These are phyloP conservation scores for Aspergillus mulundensis DNA, from an alignment of 495 filamentous ascomycete genomes.

Conservation along the genomic window DNA sequence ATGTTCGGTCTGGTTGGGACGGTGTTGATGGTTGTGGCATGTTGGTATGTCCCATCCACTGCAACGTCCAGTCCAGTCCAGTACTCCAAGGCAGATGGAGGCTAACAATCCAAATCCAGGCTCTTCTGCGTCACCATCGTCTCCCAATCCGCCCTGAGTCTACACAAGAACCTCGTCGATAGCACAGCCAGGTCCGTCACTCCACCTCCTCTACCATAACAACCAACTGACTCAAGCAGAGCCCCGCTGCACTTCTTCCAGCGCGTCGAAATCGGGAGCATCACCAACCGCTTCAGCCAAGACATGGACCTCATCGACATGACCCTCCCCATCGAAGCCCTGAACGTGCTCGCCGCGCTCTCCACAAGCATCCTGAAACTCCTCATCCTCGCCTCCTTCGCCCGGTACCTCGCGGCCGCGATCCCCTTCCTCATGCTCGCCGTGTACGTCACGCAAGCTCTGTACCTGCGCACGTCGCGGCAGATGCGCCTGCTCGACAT, in stretches of 20 bases:
- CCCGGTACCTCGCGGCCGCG: constrained; percentile 22
- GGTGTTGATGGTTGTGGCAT: not conserved
- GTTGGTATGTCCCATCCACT: not conserved
- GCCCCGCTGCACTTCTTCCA: constrained; percentile 29
- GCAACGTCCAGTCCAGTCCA: too few relatives aligned
- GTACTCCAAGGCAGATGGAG: too few relatives aligned
- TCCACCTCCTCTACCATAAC: too few relatives aligned
- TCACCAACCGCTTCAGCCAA: constrained; percentile 22
- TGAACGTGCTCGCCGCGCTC: not conserved
- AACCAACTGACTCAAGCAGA: constrained; percentile 8
- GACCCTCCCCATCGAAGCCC: constrained; percentile 23
- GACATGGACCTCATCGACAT: constrained; percentile 45
- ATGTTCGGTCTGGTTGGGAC: not conserved
- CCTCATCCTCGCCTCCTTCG: not conserved
- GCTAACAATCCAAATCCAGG: too few relatives aligned
- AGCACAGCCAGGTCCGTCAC: not conserved
- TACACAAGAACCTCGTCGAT: not conserved
- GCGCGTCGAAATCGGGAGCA: constrained; percentile 12
- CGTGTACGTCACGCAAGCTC: constrained; percentile 46
- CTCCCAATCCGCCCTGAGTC: not conserved
- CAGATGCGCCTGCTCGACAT: constrained; percentile 57
- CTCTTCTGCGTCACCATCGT: not conserved
- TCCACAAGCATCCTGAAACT: not conserved
- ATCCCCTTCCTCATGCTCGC: constrained; percentile 22
- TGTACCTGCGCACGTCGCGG: constrained; percentile 58